Evolutionary conservation across 352 stramenopile species (phyloP).

Genomic region (Chrysophaeum taylorii): DNA sequence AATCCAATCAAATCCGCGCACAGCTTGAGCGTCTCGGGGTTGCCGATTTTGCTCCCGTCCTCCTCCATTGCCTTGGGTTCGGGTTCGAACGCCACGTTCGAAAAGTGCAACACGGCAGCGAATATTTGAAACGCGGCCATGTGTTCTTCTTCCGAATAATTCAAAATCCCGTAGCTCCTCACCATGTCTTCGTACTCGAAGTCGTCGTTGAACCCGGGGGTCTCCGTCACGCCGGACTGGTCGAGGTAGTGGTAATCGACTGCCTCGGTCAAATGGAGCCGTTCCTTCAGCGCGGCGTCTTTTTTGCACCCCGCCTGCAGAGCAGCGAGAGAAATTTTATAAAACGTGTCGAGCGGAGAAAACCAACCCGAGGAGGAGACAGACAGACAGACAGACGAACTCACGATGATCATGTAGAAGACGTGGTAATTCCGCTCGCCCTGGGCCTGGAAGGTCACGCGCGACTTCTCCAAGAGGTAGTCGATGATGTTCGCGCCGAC

Average conservation of each 20-base stretch:
- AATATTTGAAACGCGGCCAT: constrained; percentile 86
- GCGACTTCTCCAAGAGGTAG: constrained; percentile 95
- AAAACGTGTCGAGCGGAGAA: no score
- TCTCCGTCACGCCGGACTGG: constrained; percentile 77
- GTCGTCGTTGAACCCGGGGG: constrained; percentile 84
- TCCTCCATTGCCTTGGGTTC: constrained; percentile 32
- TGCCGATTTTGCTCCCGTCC: constrained; percentile 42
- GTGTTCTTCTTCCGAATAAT: constrained; percentile 71
- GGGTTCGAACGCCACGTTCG: constrained; percentile 82
- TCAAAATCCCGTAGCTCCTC: constrained; percentile 77
- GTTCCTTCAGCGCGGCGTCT: constrained; percentile 45
- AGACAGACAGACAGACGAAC: no score
- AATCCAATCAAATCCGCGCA: constrained; percentile 56
- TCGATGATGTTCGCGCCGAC: constrained; percentile 66
- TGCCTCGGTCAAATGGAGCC: constrained; percentile 68
- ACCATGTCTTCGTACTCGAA: constrained; percentile 75
- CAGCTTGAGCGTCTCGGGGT: constrained; percentile 43
- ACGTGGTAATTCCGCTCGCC: constrained; percentile 97
- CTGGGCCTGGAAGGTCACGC: constrained; percentile 77
- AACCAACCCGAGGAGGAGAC: no score
- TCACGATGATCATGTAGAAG: constrained; percentile 92
- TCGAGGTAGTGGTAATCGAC: constrained; percentile 82
- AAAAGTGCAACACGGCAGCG: constrained; percentile 89
- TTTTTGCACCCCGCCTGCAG: constrained; percentile 49
- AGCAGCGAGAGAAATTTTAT: no score